A percentile compares a stretch with the other conserved stretches of the same genome.
These are phyloP conservation scores for Sarcomyxa edulis DNA, from an alignment of 768 basidiomycete genomes.

Conservation along the genomic window DNA sequence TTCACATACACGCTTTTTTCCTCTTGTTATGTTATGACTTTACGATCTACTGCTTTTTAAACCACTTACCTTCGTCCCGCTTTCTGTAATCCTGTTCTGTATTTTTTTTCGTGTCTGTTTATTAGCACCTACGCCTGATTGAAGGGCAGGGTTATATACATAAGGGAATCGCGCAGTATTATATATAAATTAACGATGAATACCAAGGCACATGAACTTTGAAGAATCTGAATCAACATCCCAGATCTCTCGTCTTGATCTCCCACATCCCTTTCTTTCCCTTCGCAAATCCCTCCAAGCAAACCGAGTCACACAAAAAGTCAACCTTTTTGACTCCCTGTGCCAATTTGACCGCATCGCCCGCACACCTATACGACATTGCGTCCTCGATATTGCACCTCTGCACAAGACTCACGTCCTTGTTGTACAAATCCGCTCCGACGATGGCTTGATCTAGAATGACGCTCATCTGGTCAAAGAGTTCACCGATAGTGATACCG, in stretches of 20 bases:
- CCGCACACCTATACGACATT: conserved; percentile 31
- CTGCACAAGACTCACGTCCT: conserved; percentile 33
- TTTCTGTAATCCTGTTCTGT: too few relatives aligned
- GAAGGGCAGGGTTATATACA: too few relatives aligned
- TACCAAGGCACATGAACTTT: too few relatives aligned
- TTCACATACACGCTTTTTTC: too few relatives aligned
- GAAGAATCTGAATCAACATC: too few relatives aligned
- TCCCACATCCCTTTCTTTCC: conserved; percentile 40
- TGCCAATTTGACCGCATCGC: conserved; percentile 19
- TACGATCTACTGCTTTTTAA: too few relatives aligned
- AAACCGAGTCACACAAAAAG: conserved; percentile 32
- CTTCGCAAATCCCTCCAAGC: conserved; percentile 30
- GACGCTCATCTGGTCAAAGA: conserved; percentile 32
- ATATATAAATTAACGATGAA: too few relatives aligned
- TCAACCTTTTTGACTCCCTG: conserved; percentile 40
- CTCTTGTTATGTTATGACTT: too few relatives aligned
- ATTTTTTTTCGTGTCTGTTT: too few relatives aligned
- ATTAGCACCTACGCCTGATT: too few relatives aligned
- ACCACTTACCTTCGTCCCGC: too few relatives aligned
- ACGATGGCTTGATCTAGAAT: conserved; percentile 30
- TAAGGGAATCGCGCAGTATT: too few relatives aligned
- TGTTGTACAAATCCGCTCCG: conserved; percentile 38
- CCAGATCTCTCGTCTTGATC: conserved; percentile 15
- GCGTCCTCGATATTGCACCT: conserved; percentile 28
- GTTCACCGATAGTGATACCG: conserved; percentile 39